These are phyloP conservation scores for Phaeotremella fagi DNA, from an alignment of 768 basidiomycete genomes.

Conservation along the genomic window DNA sequence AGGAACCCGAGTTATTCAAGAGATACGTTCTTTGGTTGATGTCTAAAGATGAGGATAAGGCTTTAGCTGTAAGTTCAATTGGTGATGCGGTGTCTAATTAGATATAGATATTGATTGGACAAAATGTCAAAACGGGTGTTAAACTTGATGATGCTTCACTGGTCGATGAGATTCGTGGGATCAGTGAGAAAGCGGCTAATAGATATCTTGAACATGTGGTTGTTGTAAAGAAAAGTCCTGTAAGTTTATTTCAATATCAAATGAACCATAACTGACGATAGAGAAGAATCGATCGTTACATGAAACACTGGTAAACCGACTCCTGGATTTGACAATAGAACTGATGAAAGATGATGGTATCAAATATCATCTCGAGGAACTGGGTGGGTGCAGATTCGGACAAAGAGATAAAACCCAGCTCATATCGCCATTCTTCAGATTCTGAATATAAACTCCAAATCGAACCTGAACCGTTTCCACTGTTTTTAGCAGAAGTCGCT, in stretches of 20 bases:
- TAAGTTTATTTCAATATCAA: constrained; percentile 50
- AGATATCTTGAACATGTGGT: constrained; percentile 78
- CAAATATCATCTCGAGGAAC: constrained; percentile 53
- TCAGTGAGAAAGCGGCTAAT: constrained; percentile 60
- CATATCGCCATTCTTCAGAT: constrained; percentile 14
- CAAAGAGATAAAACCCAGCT: background rate
- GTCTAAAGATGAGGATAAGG: constrained; percentile 63
- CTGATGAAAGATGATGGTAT: constrained; percentile 49
- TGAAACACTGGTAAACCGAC: constrained; percentile 60
- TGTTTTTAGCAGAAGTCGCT: constrained; percentile 76
- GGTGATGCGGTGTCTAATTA: background rate
- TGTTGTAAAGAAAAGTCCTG: constrained; percentile 61
- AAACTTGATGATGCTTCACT: constrained; percentile 61
- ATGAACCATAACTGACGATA: background rate
- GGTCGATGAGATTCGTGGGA: constrained; percentile 57
- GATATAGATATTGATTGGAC: constrained; percentile 60
- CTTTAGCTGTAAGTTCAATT: constrained; percentile 58
- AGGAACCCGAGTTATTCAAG: constrained; percentile 61
- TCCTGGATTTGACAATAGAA: constrained; percentile 49
- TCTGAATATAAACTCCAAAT: constrained; percentile 34
- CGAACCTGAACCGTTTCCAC: constrained; percentile 36
- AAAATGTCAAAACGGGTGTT: constrained; percentile 58
- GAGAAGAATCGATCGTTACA: constrained; percentile 62
- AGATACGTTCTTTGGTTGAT: constrained; percentile 79
- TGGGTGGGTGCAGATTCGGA: constrained; percentile 25